Evolutionary conservation across 2,329 filamentous ascomycete genomes (phyloP), one percentile per base, ranked within the genome.

Genomic region (Exophiala lecanii-corni): DNA sequence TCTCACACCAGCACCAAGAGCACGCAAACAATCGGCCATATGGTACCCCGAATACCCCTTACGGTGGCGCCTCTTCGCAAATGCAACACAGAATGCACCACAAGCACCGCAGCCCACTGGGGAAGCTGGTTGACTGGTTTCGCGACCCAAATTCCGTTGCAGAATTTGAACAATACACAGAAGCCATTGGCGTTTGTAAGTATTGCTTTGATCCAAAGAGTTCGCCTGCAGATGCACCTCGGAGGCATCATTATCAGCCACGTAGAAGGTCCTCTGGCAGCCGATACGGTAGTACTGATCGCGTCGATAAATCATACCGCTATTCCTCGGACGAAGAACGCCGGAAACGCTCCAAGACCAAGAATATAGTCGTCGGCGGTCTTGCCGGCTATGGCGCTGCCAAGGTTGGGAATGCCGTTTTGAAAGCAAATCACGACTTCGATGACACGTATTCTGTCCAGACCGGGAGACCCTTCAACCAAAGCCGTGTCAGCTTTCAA

Each of bases 151-250:
- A 82, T 49, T 79, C 78, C n/a, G 77, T 82, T 1, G 73, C 71
- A 13, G 74, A 75, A 57, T 82, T 80, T 65, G 79, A 83, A 59
- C 78, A 82, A 57, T 83, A 83, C 55, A 82, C 79, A 1, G 78
- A 83, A 60, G 74, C 76, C 46, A 82, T 81, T 53, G 79, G 79
- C 16, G 74, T 82, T 2, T 83, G 79, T 63, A 78, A 73, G 50
- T 67, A 79, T 53, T 83, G 79, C 58, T 83, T 83, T 55, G 78
- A 81, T 47, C 78, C 79, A 5, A 69, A 72, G 6, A 75, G 73
- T 12, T 72, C 68, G 3, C 70, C 74, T 2, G 59, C 64, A 46
- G 72, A 81, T 57, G 79, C 78, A 0, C 79, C 79, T 4, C 70
- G 79, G 39, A 76, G 74, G 51, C 79, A 83, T 55, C 65, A 79